Conservation (phyloP, 2,329 filamentous ascomycete species). For the Metarhizium sp. region DNA sequence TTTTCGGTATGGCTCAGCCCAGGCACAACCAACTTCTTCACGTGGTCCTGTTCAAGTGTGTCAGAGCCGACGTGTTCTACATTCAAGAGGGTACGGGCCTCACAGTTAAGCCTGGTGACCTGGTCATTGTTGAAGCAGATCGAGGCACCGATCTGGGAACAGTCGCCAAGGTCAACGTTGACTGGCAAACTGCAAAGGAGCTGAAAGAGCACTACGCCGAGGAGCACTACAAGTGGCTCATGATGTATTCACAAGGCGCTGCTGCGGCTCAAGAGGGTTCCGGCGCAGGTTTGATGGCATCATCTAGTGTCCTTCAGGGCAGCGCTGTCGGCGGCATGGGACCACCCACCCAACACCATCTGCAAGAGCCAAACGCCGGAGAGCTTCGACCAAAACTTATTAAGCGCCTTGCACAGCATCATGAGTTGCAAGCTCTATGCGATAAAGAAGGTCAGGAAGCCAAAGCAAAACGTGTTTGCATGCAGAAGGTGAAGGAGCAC, state of each 20-base stretch:
- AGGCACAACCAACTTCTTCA: conserved; percentile 65
- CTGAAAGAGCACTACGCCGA: conserved; percentile 86
- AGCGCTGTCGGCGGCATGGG: conserved; percentile 73
- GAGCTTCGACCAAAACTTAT: conserved; percentile 95
- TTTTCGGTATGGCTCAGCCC: conserved; percentile 52
- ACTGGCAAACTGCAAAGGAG: conserved; percentile 79
- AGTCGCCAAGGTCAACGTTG: conserved; percentile 79
- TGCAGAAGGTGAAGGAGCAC: conserved; percentile 93
- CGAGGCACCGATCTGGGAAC: conserved; percentile 92
- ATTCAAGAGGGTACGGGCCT: conserved; percentile 92
- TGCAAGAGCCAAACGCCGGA: conserved; percentile 58
- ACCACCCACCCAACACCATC: conserved; percentile 61
- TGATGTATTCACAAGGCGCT: conserved; percentile 91
- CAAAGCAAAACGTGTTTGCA: conserved; percentile 92
- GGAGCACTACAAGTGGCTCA: conserved; percentile 95
- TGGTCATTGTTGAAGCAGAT: conserved; percentile 96
- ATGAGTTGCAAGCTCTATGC: conserved; percentile 79
- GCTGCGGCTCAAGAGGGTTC: conserved; percentile 51
- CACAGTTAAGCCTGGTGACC: conserved; percentile 79
- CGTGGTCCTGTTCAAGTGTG: conserved; percentile 94
- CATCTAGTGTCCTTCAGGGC: conserved; percentile 53
- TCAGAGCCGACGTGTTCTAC: conserved; percentile 91
- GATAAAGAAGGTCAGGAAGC: conserved; percentile 98
- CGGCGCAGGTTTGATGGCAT: conserved; percentile 53
- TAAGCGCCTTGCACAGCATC: conserved; percentile 83